phyloP scores from a whole-genome alignment of 2,329 filamentous ascomycete species.

The Cladophialophora immunda region DNA sequence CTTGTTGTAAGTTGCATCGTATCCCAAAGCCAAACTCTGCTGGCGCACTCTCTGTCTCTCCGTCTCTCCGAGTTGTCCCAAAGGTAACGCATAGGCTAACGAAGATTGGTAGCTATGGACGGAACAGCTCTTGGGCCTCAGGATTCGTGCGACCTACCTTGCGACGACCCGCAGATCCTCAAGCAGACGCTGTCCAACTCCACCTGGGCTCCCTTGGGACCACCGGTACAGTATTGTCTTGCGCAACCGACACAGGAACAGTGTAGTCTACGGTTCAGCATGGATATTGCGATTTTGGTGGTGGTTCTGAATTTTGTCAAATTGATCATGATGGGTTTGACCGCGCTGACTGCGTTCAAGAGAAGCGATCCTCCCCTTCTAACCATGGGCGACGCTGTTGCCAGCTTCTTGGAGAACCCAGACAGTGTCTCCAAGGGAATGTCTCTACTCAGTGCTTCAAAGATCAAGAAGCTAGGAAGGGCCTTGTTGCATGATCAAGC shows the following conservation, averaged over 20 bases:
- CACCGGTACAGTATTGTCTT: constrained; percentile 3
- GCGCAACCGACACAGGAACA: constrained; percentile 8
- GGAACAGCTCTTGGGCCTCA: neutral
- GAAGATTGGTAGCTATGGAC: neutral
- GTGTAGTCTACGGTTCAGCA: constrained; percentile 11
- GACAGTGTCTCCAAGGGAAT: constrained; percentile 8
- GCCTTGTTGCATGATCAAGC: neutral
- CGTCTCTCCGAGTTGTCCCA: too few relatives aligned
- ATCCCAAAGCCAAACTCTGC: neutral
- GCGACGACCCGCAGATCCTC: constrained; percentile 5
- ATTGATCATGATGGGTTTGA: neutral
- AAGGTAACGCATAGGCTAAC: neutral
- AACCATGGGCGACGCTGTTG: constrained; percentile 12
- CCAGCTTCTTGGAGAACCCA: constrained; percentile 1
- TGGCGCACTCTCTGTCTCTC: neutral
- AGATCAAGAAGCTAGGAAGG: neutral
- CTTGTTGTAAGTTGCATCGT: constrained; percentile 1
- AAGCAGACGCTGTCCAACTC: constrained; percentile 1
- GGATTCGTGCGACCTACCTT: neutral
- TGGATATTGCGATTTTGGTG: constrained; percentile 5
- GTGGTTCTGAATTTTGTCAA: constrained; percentile 13
- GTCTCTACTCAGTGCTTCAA: constrained; percentile 9
- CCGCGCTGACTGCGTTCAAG: neutral
- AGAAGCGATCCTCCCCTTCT: neutral
- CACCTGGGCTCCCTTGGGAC: constrained; percentile 2